These are phyloP conservation scores for Ceratocystiopsis brevicomis DNA, from an alignment of 2,329 filamentous ascomycete genomes.

Conservation along the genomic window DNA sequence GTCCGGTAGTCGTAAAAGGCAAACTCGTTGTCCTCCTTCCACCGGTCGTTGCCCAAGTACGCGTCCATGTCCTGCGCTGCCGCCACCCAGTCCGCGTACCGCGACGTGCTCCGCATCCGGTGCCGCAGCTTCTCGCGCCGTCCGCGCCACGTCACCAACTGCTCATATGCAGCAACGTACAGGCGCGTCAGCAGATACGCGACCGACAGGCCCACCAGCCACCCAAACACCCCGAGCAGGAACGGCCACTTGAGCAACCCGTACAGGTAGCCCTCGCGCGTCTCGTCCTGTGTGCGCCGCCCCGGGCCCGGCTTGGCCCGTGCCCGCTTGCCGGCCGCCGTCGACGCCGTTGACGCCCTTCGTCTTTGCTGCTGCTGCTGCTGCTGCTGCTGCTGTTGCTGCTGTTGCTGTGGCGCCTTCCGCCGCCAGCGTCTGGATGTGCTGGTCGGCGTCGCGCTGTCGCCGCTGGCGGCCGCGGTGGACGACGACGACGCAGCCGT, in stretches of 20 bases:
- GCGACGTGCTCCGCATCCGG: conserved; percentile 50
- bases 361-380: conserved; percentile 15
- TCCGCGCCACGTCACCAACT: conserved; percentile 78
- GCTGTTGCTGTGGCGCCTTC: not conserved
- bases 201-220: conserved; percentile 55
- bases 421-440: conserved; percentile 10
- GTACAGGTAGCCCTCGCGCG: conserved; percentile 83
- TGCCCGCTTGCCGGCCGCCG: conserved; percentile 14
- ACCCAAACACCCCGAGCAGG: conserved; percentile 58
- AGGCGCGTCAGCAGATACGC: conserved; percentile 65
- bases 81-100: conserved; percentile 66
- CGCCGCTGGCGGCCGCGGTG: conserved; percentile 1
- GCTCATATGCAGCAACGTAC: conserved; percentile 87
- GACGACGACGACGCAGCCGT: not conserved
- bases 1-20: conserved; percentile 81
- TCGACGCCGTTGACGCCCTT: conserved; percentile 10
- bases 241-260: conserved; percentile 82
- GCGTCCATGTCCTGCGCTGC: conserved; percentile 63
- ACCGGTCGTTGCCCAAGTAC: conserved; percentile 61
- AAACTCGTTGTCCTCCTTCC: conserved; percentile 62
- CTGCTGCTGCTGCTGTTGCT: conserved; percentile 9
- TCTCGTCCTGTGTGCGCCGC: conserved; percentile 66
- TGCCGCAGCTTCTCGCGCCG: conserved; percentile 51
- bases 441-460: conserved; percentile 15
- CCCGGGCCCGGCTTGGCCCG: conserved; percentile 17